A percentile compares a stretch with the other conserved stretches of the same genome.
Conservation (phyloP, 257 asterid genomes). For the Fraxinus pennsylvanica region DNA sequence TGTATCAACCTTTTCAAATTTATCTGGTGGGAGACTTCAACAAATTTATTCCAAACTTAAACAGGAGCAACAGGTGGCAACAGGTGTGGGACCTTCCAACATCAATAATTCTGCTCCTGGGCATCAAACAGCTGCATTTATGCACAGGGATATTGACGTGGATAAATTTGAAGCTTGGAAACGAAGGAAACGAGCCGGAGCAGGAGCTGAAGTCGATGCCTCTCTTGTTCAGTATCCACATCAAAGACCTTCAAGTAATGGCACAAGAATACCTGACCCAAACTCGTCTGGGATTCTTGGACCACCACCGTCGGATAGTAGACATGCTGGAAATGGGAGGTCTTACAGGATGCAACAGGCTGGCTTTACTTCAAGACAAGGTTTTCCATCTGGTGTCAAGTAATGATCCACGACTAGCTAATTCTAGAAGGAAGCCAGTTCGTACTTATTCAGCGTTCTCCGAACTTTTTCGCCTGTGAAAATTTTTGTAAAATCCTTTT, state of each 20-base stretch:
- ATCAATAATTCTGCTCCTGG: slow-evolving; percentile 54
- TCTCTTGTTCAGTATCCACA: slow-evolving; percentile 56
- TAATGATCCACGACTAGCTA: slow-evolving; percentile 36
- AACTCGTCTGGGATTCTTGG: slow-evolving; percentile 87
- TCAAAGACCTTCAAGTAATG: slow-evolving; percentile 59
- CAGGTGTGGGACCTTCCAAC: slow-evolving; percentile 68
- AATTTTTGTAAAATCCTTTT: slow-evolving; percentile 38
- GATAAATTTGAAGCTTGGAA: slow-evolving; percentile 97
- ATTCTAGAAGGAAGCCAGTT: slow-evolving; percentile 25
- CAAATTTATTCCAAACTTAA: slow-evolving; percentile 86
- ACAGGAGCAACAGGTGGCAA: slow-evolving; percentile 67
- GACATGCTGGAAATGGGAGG: slow-evolving; percentile 70
- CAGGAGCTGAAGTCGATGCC: slow-evolving; percentile 39
- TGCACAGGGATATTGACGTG: slow-evolving; percentile 73
- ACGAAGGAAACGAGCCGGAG: slow-evolving; percentile 82
- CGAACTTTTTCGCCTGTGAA: slow-evolving; percentile 25
- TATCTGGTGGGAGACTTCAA: slow-evolving; percentile 89
- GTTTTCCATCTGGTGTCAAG: slow-evolving; percentile 68
- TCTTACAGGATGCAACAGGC: slow-evolving; percentile 63
- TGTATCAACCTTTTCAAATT: slow-evolving; percentile 82
- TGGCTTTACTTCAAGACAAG: slow-evolving; percentile 57
- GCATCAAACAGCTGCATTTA: slow-evolving; percentile 44
- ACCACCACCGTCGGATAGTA: slow-evolving; percentile 76
- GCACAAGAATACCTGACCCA: slow-evolving; percentile 62
- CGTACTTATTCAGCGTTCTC: slow-evolving; percentile 24